Evolutionary conservation across 805 yeast genomes (phyloP).

Genomic region (Cephaloascus fragrans): DNA sequence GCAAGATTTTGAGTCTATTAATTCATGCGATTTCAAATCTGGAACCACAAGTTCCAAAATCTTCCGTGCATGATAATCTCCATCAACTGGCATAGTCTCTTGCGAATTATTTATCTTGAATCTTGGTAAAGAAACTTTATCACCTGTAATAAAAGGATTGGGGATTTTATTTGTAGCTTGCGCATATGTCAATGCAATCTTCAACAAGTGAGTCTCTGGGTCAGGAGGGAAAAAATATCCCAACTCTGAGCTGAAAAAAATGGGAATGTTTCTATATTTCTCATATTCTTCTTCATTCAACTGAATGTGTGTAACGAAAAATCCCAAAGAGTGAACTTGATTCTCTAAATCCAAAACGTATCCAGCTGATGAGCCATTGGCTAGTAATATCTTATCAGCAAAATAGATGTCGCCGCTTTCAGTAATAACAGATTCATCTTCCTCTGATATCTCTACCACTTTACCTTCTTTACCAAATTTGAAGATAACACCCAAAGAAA

Average conservation of each 20-base stretch:
- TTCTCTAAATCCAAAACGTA: slow-evolving; percentile 14
- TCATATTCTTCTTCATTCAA: slow-evolving; percentile 22
- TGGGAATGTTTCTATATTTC: slow-evolving; percentile 25
- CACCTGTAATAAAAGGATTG: slow-evolving; percentile 5
- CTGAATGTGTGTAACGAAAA: slow-evolving; percentile 24
- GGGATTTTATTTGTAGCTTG: slow-evolving; percentile 14
- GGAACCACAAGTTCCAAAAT: slow-evolving; percentile 25
- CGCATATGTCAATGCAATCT: slow-evolving; percentile 22
- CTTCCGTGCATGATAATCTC: slow-evolving; percentile 13
- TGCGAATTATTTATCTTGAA: slow-evolving; percentile 14
- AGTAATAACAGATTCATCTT: slow-evolving; percentile 1
- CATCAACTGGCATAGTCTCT: slow-evolving; percentile 23
- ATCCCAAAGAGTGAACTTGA: slow-evolving; percentile 27
- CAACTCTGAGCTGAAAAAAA: slow-evolving; percentile 28
- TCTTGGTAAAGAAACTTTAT: slow-evolving; percentile 21
- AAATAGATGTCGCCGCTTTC: slow-evolving; percentile 15
- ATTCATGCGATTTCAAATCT: slow-evolving; percentile 23
- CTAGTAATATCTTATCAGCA: slow-evolving; percentile 23
- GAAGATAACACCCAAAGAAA: slow-evolving; percentile 20
- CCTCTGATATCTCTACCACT: slow-evolving; percentile 1
- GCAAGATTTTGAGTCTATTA: slow-evolving; percentile 23
- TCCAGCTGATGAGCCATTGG: slow-evolving; percentile 28
- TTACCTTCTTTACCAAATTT: slow-evolving; percentile 15
- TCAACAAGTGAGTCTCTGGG: slow-evolving; percentile 18
- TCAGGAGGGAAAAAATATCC: slow-evolving; percentile 44